phyloP scores from a whole-genome alignment of 179 eudicot species.

The Spergularia azorica region DNA sequence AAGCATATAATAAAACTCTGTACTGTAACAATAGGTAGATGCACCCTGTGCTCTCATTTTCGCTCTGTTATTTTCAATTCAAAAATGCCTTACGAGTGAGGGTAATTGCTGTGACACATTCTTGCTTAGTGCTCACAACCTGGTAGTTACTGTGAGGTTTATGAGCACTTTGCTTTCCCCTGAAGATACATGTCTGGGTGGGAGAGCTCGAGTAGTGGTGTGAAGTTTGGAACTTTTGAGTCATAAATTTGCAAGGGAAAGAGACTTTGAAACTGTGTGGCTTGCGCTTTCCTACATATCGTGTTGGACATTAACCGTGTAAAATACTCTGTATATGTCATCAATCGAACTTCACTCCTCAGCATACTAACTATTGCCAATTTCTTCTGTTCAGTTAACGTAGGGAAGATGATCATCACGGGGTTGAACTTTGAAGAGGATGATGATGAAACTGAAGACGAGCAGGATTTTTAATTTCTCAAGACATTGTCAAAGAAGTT shows the following conservation, averaged over 20 bases:
- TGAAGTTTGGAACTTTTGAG: too few relatives aligned
- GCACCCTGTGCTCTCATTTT: background rate
- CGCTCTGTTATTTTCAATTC: too few relatives aligned
- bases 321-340: too few relatives aligned
- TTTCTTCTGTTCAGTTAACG: conserved; percentile 59
- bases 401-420: conserved; percentile 72
- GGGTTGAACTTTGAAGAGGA: conserved; percentile 64
- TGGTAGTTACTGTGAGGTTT: too few relatives aligned
- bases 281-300: background rate
- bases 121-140: too few relatives aligned
- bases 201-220: too few relatives aligned
- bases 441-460: conserved; percentile 35
- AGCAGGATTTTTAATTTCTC: conserved; percentile 11
- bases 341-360: too few relatives aligned
- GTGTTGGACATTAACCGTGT: background rate
- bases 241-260: background rate
- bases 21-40: background rate
- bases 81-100: too few relatives aligned
- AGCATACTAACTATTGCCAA: background rate
- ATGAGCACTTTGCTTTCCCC: too few relatives aligned
- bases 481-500: background rate
- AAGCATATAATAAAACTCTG: too few relatives aligned
- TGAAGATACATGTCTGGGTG: too few relatives aligned
- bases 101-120: too few relatives aligned
- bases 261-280: background rate